Evolutionary conservation across 805 yeast species (phyloP), one percentile per base, ranked within the genome.

Genomic region (Ogataea zsoltii): DNA sequence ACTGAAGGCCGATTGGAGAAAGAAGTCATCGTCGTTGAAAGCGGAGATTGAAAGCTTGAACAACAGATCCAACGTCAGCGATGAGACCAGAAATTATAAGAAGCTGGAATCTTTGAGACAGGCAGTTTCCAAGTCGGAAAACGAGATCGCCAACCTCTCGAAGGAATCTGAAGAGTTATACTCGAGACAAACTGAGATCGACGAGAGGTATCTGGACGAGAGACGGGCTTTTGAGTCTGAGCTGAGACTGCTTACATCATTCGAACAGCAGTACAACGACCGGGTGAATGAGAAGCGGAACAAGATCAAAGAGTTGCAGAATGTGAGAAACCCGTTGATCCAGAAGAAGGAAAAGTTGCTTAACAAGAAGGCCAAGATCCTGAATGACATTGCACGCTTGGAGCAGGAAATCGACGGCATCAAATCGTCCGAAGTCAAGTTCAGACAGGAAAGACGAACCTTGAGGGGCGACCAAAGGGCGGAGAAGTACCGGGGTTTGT

Each of bases 31-130:
- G 11, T 59, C 78, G 0, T 62, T 80, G 43, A 74, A 80, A 44
- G 66, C 74, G 38, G 90, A 84, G 46, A 80, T 81, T 49, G 87
- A 80, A 31, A 62, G 65, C 35, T 63, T 79, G 37, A 78, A 74
- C 53, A 66, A 65, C 12, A 75, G 78, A 53, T 35, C 60, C 10
- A 74, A 75, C 43, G 79, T 75, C 41, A 70, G 72, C 19, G 77
- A 75, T 48, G 89, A 83, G 56, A 82, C 76, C 46, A 75, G 84
- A 49, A 77, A 69, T 33, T 69, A 76, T 41, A 70, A 77, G 33
- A 77, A 77, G 52, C 72, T 79, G 9, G 75, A 74, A 34, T 73
- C 79, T 33, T 60, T 82, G 48, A 72, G 79, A 33, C 75, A 70
- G 34, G 67, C 69, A 18, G 76, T 69, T 54, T 68, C 69, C 14